A percentile compares a stretch with the other conserved stretches of the same genome.
Conservation (phyloP, 2,329 filamentous ascomycete genomes). For the Mycosphaerella arachidis region DNA sequence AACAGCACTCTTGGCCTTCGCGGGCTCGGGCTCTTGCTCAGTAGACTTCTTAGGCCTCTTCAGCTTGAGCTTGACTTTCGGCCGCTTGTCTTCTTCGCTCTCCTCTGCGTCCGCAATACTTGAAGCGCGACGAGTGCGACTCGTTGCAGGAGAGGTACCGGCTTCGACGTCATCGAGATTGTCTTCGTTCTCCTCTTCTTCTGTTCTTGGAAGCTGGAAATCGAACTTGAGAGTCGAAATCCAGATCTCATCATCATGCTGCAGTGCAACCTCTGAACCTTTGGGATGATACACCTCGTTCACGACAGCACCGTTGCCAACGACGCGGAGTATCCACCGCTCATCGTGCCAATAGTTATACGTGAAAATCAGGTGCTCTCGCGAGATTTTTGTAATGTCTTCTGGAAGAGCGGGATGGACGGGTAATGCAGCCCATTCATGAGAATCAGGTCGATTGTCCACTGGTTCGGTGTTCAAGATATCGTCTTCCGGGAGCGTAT, state of each 20-base stretch:
- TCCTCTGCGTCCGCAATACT: conserved; percentile 48
- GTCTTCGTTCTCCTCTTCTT: conserved; percentile 46
- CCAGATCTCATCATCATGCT: conserved; percentile 63
- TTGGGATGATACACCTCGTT: conserved; percentile 49
- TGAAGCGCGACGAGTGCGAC: conserved; percentile 35
- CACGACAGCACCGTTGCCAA: conserved; percentile 66
- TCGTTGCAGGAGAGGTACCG: conserved; percentile 12
- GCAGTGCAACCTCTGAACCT: conserved; percentile 53
- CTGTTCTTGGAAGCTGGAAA: conserved; percentile 65
- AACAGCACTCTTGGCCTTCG: conserved; percentile 13
- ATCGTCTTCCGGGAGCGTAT: conserved; percentile 14
- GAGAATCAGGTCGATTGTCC: conserved; percentile 36
- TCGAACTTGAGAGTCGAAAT: conserved; percentile 66
- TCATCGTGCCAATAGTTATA: conserved; percentile 58
- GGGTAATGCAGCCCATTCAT: conserved; percentile 43
- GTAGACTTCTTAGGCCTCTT: conserved; percentile 16
- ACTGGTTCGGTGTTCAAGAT: conserved; percentile 18
- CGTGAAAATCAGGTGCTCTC: conserved; percentile 67
- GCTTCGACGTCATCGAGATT: conserved; percentile 7
- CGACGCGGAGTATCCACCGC: conserved; percentile 61
- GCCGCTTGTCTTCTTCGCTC: conserved; percentile 47
- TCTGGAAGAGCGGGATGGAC: conserved; percentile 66
- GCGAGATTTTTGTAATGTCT: conserved; percentile 68
- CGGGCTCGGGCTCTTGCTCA: conserved; percentile 8
- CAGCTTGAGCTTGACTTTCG: conserved; percentile 17